These are phyloP conservation scores for Ceratobasidium sp. DNA, from an alignment of 1,284 basidiomycete species.

Conservation along the genomic window DNA sequence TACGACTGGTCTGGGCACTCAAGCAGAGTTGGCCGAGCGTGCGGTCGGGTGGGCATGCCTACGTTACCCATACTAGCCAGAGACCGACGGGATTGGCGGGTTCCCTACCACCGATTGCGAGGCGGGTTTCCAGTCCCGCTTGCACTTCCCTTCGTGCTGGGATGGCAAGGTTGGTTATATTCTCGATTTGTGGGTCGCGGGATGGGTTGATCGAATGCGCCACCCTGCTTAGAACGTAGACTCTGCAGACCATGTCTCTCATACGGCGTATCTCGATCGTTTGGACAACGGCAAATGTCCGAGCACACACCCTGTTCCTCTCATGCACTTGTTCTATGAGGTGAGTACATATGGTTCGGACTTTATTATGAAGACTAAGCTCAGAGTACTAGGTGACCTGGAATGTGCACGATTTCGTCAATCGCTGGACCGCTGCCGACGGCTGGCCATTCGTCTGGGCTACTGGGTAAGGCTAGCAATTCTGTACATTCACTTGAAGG, in stretches of 20 bases:
- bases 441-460: constrained; percentile 63
- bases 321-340: constrained; percentile 67
- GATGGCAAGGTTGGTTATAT: constrained; percentile 59
- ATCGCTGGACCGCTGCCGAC: constrained; percentile 56
- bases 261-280: constrained; percentile 57
- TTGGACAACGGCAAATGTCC: constrained; percentile 66
- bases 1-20: constrained; percentile 32
- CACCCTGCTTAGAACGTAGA: constrained; percentile 3
- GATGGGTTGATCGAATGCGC: background rate
- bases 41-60: constrained; percentile 62
- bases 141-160: constrained; percentile 63
- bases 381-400: constrained; percentile 58
- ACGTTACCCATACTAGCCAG: constrained; percentile 54
- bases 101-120: constrained; percentile 64
- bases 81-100: constrained; percentile 49
- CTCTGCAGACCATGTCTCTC: constrained; percentile 55
- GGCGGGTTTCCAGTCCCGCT: constrained; percentile 56
- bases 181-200: background rate
- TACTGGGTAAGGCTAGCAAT: constrained; percentile 56
- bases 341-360: constrained; percentile 50
- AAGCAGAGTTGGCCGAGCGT: constrained; percentile 58
- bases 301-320: constrained; percentile 60
- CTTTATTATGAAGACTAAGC: background rate
- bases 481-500: background rate
- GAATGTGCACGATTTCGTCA: constrained; percentile 58